Percentiles rank a stretch among this genome's conserved stretches.
These are phyloP conservation scores for Vicia villosa DNA, from an alignment of 306 rosid species.

Conservation along the genomic window DNA sequence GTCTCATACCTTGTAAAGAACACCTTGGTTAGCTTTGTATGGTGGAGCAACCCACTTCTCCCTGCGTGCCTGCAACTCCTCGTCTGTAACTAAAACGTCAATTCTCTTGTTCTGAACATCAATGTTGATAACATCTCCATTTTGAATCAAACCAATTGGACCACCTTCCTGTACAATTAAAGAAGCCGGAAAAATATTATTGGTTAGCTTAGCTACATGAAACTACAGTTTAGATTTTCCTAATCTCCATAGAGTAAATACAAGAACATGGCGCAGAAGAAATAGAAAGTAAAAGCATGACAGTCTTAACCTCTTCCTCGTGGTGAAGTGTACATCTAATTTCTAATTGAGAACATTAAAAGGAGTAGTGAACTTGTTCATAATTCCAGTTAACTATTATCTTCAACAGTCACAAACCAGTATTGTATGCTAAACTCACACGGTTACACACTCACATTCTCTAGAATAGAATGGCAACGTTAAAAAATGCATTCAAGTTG, in stretches of 20 bases:
- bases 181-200: conserved; percentile 19
- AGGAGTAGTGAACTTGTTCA: conserved; percentile 24
- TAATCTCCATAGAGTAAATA: conserved; percentile 4
- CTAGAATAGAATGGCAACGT: background rate
- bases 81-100: conserved; percentile 64
- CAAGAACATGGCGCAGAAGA: background rate
- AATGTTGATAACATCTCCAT: conserved; percentile 73
- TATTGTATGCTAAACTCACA: conserved; percentile 5
- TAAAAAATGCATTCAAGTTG: conserved; percentile 5
- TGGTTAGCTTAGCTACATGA: too few relatives aligned
- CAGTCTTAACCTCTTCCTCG: conserved; percentile 10
- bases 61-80: conserved; percentile 69
- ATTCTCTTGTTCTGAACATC: conserved; percentile 78
- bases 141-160: conserved; percentile 78
- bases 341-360: conserved; percentile 22
- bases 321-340: background rate
- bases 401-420: conserved; percentile 12
- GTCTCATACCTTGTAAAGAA: conserved; percentile 68
- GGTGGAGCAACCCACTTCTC: conserved; percentile 70
- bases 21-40: conserved; percentile 76
- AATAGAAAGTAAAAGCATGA: conserved; percentile 13
- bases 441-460: background rate
- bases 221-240: too few relatives aligned
- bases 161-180: conserved; percentile 82
- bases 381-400: conserved; percentile 2